Conservation (phyloP, 2,329 filamentous ascomycete genomes). For the Meredithiella fracta region DNA sequence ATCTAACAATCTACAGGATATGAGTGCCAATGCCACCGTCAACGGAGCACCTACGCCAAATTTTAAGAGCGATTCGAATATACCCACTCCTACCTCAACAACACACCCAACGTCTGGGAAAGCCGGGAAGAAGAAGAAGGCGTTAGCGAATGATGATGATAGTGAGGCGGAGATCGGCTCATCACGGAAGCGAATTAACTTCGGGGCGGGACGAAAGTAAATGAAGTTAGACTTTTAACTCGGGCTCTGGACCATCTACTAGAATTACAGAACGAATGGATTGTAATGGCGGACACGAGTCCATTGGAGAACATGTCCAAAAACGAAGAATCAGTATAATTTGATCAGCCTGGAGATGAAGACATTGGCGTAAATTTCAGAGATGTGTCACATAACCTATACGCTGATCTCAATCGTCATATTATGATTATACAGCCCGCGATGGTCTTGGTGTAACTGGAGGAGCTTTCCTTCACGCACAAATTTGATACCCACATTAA, state of each 20-base stretch:
- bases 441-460: not conserved
- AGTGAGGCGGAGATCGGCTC: conserved; percentile 45
- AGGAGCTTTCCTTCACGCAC: not conserved
- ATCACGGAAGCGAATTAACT: conserved; percentile 40
- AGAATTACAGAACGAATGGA: not conserved
- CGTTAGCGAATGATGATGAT: conserved; percentile 33
- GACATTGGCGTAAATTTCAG: too few species aligned
- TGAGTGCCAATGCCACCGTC: conserved; percentile 28
- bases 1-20: conserved; percentile 22
- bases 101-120: conserved; percentile 37
- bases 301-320: too few species aligned
- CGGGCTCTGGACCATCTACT: not conserved
- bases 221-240: not conserved
- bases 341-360: too few species aligned
- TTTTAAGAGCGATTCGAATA: conserved; percentile 24
- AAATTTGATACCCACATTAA: not conserved
- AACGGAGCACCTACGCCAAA: conserved; percentile 39
- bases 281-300: too few species aligned
- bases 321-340: too few species aligned
- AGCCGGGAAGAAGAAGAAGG: conserved; percentile 34
- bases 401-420: too few species aligned
- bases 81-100: conserved; percentile 30
- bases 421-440: not conserved
- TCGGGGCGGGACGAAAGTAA: conserved; percentile 37
- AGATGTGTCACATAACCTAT: too few species aligned